Percentiles rank a stretch among this genome's conserved stretches.
Evolutionary conservation across 1,284 basidiomycete species (phyloP).

Genomic region (Rhodotorula sp.): DNA sequence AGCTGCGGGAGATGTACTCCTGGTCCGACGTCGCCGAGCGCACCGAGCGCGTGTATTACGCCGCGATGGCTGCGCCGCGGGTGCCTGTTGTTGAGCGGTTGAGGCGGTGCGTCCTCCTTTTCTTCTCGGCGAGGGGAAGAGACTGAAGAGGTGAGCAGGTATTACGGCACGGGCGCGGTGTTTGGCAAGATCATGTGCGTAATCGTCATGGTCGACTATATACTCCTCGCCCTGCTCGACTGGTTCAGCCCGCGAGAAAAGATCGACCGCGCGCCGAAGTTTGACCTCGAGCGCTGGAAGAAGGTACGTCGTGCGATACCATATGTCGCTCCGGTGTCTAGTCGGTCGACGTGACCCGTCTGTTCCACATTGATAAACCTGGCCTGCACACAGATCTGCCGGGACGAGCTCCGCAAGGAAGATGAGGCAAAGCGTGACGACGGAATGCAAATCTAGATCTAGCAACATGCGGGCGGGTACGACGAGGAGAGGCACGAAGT

Average conservation of each 20-base stretch:
- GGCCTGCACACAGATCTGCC: slow-evolving; percentile 24
- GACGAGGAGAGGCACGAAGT: neutral
- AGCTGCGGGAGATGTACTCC: slow-evolving; percentile 79
- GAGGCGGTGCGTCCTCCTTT: slow-evolving; percentile 59
- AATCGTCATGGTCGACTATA: slow-evolving; percentile 55
- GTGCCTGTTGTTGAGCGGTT: slow-evolving; percentile 71
- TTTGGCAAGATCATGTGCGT: slow-evolving; percentile 56
- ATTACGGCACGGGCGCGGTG: slow-evolving; percentile 52
- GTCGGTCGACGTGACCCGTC: too few relatives aligned
- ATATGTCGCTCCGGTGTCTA: too few relatives aligned
- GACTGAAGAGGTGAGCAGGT: slow-evolving; percentile 40
- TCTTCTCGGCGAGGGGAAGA: neutral
- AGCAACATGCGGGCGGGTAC: neutral
- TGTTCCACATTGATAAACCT: neutral
- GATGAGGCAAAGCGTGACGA: too few relatives aligned
- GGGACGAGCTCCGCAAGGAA: slow-evolving; percentile 24
- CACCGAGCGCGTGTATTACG: slow-evolving; percentile 79
- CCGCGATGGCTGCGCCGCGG: slow-evolving; percentile 64
- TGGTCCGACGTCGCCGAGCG: slow-evolving; percentile 80
- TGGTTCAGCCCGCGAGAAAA: slow-evolving; percentile 48
- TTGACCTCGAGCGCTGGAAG: slow-evolving; percentile 32
- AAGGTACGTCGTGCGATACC: slow-evolving; percentile 12
- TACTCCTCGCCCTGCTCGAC: slow-evolving; percentile 52
- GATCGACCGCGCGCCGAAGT: slow-evolving; percentile 51
- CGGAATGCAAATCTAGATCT: neutral